Conservation (phyloP, 2,329 filamentous ascomycete species). For the Ophiostoma perfectum region DNA sequence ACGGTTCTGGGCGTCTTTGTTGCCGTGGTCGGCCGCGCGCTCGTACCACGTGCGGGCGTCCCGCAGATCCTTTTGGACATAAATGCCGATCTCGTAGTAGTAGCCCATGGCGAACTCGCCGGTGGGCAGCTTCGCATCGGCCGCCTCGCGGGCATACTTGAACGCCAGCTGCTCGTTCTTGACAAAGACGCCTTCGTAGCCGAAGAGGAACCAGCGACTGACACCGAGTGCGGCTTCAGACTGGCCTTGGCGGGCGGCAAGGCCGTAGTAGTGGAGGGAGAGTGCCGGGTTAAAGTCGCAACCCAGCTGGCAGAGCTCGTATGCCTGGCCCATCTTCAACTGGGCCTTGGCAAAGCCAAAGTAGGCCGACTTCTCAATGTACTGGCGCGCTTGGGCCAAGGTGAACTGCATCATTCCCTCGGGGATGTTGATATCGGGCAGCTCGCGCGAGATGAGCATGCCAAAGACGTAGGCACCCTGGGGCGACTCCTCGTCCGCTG, state of each 20-base stretch:
- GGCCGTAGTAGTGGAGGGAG: constrained; percentile 90
- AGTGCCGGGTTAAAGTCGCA: constrained; percentile 92
- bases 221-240: constrained; percentile 92
- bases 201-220: constrained; percentile 97
- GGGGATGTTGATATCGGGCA: constrained; percentile 84
- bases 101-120: constrained; percentile 97
- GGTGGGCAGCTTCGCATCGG: constrained; percentile 72
- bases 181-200: constrained; percentile 82
- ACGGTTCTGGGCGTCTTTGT: constrained; percentile 76
- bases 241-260: constrained; percentile 87
- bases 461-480: constrained; percentile 94
- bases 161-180: constrained; percentile 96
- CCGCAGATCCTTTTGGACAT: constrained; percentile 73
- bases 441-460: constrained; percentile 84
- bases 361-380: constrained; percentile 94
- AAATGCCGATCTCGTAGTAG: constrained; percentile 94
- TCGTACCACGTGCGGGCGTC: constrained; percentile 88
- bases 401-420: constrained; percentile 64
- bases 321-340: constrained; percentile 92
- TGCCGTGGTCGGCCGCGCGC: constrained; percentile 81
- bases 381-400: constrained; percentile 67
- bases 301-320: constrained; percentile 86
- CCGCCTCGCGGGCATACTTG: constrained; percentile 82
- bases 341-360: constrained; percentile 95
- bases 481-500: constrained; percentile 90